Conservation (phyloP, 495 filamentous ascomycete genomes). For the Annulohypoxylon bovei region DNA sequence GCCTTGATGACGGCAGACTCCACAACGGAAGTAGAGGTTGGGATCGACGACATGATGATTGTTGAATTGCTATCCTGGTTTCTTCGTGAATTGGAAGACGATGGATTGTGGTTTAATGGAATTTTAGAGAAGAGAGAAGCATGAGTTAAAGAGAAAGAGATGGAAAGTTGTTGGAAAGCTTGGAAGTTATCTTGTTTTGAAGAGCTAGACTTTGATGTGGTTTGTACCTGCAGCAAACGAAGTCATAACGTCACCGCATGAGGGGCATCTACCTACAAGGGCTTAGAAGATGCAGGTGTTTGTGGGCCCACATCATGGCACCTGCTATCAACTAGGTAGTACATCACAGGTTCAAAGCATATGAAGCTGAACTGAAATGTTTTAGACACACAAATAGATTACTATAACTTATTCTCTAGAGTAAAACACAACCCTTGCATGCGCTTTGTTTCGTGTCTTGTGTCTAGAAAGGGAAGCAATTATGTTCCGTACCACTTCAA, state of each 20-base stretch:
- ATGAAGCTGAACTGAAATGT: background rate
- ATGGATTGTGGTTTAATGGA: background rate
- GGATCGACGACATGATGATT: slow-evolving; percentile 54
- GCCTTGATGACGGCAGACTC: slow-evolving; percentile 73
- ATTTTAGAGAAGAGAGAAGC: background rate
- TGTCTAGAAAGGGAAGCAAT: background rate
- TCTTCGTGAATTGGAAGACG: background rate
- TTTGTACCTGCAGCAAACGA: slow-evolving; percentile 41
- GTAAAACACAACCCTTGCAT: background rate
- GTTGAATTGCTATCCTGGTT: background rate
- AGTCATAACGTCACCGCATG: slow-evolving; percentile 43
- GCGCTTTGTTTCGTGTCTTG: background rate
- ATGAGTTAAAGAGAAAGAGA: too few species aligned
- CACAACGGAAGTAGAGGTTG: slow-evolving; percentile 69
- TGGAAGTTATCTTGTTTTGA: slow-evolving; percentile 12
- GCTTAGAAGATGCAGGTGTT: slow-evolving; percentile 14
- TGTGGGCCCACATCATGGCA: background rate
- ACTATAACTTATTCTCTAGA: background rate
- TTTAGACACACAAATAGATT: slow-evolving; percentile 1
- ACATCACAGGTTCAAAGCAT: background rate
- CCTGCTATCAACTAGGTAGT: background rate
- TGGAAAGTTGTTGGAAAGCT: background rate
- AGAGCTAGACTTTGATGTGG: slow-evolving; percentile 14
- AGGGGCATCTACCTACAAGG: slow-evolving; percentile 23
- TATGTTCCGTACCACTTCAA: background rate